Evolutionary conservation across 139 green algal species (phyloP).

Genomic region (Coccomyxa sp.): DNA sequence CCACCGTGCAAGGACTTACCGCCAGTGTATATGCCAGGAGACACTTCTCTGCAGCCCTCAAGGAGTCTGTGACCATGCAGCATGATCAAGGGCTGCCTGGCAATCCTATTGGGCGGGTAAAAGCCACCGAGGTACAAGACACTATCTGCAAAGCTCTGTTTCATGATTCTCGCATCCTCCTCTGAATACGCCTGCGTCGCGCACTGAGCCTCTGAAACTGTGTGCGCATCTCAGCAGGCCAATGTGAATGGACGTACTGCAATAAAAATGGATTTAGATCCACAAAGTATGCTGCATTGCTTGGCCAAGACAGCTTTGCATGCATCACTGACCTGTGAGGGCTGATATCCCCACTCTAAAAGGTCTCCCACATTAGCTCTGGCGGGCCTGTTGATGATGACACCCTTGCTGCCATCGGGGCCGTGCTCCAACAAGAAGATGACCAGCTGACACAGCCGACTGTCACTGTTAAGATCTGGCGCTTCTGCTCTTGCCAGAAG

Average conservation of each 20-base stretch:
- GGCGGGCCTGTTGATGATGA: slow-evolving; percentile 64
- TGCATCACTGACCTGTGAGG: slow-evolving; percentile 14
- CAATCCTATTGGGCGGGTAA: background rate
- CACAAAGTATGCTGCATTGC: no score
- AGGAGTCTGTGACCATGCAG: background rate
- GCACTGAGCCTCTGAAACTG: no score
- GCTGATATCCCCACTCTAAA: slow-evolving; percentile 22
- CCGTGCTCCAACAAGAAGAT: slow-evolving; percentile 50
- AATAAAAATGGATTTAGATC: no score
- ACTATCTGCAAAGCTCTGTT: background rate
- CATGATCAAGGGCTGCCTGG: background rate
- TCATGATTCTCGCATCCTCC: background rate
- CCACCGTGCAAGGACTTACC: background rate
- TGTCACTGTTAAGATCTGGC: slow-evolving; percentile 11
- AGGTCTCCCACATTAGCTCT: slow-evolving; percentile 31
- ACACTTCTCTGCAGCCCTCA: background rate
- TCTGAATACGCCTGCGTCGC: background rate
- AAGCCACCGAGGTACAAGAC: background rate
- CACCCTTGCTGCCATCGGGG: slow-evolving; percentile 37
- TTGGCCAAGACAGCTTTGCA: no score
- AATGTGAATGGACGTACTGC: no score
- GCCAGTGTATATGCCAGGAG: background rate
- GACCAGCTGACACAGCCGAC: slow-evolving; percentile 47
- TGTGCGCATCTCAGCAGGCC: no score
- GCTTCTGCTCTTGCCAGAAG: slow-evolving; percentile 39